Conservation (phyloP, 768 basidiomycete species). For the Suillus subalutaceus region DNA sequence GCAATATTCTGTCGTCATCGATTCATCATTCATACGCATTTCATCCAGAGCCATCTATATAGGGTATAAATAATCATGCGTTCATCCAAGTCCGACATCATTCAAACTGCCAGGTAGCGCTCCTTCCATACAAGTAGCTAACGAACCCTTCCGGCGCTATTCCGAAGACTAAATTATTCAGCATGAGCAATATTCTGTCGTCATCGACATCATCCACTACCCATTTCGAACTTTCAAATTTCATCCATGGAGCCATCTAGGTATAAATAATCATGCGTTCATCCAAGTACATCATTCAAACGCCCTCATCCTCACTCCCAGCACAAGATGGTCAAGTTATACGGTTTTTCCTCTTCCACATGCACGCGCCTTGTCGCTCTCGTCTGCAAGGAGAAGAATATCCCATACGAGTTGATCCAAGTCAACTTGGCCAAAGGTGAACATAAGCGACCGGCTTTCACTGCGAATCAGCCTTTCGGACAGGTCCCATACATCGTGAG, state of each 20-base stretch:
- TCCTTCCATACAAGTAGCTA: too few relatives aligned
- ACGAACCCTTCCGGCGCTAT: too few relatives aligned
- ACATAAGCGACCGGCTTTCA: constrained; percentile 49
- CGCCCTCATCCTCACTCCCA: neutral
- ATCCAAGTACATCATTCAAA: neutral
- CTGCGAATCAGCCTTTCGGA: constrained; percentile 59
- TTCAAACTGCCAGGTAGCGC: too few relatives aligned
- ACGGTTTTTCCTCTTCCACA: constrained; percentile 41
- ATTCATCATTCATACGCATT: too few relatives aligned
- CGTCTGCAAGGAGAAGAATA: constrained; percentile 55
- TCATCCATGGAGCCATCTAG: too few relatives aligned
- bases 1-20: too few relatives aligned
- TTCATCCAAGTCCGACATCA: neutral
- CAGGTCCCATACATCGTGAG: constrained; percentile 50
- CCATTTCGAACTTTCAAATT: too few relatives aligned
- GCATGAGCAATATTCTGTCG: too few relatives aligned
- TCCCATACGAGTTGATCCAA: constrained; percentile 54
- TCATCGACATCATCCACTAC: too few relatives aligned
- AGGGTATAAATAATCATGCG: neutral
- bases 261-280: neutral
- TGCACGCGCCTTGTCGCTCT: constrained; percentile 55
- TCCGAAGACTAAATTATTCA: too few relatives aligned
- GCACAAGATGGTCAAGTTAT: constrained; percentile 37
- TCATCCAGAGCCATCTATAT: too few relatives aligned
- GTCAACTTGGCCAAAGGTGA: constrained; percentile 47